Conservation (phyloP, 306 rosid species). For the Trichosanthes cucumerina region DNA sequence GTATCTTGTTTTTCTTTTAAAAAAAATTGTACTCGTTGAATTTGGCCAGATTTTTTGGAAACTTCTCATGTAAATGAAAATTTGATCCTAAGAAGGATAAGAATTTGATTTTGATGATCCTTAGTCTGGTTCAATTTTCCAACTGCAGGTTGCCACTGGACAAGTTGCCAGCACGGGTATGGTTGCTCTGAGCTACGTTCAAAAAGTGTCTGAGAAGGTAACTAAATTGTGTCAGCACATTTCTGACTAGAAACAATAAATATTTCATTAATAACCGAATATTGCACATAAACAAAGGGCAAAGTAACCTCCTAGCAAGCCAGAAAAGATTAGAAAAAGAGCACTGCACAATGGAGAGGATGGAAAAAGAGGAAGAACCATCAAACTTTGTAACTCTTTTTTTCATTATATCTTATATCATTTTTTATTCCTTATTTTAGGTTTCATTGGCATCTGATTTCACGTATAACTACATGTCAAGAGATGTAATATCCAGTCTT, state of each 20-base stretch:
- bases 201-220: slow-evolving; percentile 93
- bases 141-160: slow-evolving; percentile 79
- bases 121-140: not conserved
- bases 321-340: not conserved
- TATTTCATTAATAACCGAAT: not conserved
- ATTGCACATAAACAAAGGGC: not conserved
- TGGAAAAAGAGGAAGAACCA: not conserved
- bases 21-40: too few relatives aligned
- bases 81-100: not conserved
- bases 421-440: slow-evolving; percentile 26
- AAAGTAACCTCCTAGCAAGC: not conserved
- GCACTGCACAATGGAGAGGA: not conserved
- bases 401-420: not conserved
- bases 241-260: not conserved
- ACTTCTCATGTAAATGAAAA: not conserved
- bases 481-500: slow-evolving; percentile 73
- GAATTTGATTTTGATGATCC: not conserved
- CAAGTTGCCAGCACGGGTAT: slow-evolving; percentile 95
- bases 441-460: slow-evolving; percentile 88
- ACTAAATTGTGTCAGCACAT: slow-evolving; percentile 15
- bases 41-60: not conserved
- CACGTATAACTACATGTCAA: slow-evolving; percentile 87
- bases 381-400: not conserved
- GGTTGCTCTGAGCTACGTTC: slow-evolving; percentile 91
- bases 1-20: not conserved